Base-by-base conservation (phyloP, 768 basidiomycete genomes). In the Amanita exitialis region DNA sequence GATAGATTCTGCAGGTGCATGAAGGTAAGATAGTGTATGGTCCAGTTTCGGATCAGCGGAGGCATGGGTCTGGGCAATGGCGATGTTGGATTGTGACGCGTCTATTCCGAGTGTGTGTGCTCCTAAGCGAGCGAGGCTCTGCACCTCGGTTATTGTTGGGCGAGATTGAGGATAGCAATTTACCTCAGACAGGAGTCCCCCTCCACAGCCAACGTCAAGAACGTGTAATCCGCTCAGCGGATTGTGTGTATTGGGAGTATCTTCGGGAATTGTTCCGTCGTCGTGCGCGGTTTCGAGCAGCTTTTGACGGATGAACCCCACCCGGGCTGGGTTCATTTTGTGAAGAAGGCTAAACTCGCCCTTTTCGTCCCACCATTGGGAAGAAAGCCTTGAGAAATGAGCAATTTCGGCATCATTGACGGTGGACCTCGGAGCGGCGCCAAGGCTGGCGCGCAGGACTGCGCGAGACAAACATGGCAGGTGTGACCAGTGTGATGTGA, bases 361-460 rank as follows among this genome's bases (percentile, higher is more conserved):
- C 16, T 74, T 78, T 61, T 95, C 90, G 65, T 94, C 83, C 93
- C 94, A 97, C 94, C 94, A 97, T 60, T 82, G 74, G n/a, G 86
- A 82, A 1, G 91, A 90, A 4, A 96, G 80, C 23, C 77, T 74
- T 2, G 93, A 90, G 64, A 97, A 96, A 64, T 90, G 89, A 0
- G 86, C 82, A 35, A 96, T 86, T 66, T 97, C 94, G 48, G 73
- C 75, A 0, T 74, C 62, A 62, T 95, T 93, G 58, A 92, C 76
- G 2, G 83, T 74, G 56, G 58, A 39, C 32, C n/a, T 53, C 10
- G 50, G 49, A 32, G 36, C 37, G 3, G 43, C 32, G 49, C 21
- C 12, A 16, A 32, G 32, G n/a, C 28, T 21, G 30, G 51, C 34
- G 6, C 44, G 52, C 3, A 46, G 25, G 30, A 53, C 15, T n/a